Evolutionary conservation across 2,329 filamentous ascomycete species (phyloP).

Genomic region (Xylaria sp.): DNA sequence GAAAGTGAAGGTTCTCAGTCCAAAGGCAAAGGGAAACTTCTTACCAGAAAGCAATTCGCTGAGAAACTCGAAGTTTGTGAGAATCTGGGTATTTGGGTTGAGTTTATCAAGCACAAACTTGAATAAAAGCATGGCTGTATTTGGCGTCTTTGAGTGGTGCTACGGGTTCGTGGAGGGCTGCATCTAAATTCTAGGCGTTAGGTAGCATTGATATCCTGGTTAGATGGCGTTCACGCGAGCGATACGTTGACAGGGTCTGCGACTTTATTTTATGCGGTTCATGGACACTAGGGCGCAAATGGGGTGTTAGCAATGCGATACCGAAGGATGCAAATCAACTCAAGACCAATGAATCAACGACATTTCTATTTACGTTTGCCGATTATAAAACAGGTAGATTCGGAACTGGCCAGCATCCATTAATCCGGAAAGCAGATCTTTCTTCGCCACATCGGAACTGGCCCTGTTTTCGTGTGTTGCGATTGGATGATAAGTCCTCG

Average conservation of each 20-base stretch:
- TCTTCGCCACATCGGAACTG: not conserved
- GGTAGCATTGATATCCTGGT: conserved; percentile 20
- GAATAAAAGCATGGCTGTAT: conserved; percentile 36
- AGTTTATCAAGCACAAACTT: conserved; percentile 45
- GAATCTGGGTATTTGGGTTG: conserved; percentile 47
- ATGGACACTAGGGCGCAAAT: not conserved
- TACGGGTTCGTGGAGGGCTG: not conserved
- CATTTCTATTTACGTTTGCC: not conserved
- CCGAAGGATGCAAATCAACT: not conserved
- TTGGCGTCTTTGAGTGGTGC: not conserved
- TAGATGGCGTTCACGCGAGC: conserved; percentile 10
- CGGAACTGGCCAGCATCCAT: not conserved
- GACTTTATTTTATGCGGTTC: not conserved
- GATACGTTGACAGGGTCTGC: not conserved
- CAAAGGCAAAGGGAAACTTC: conserved; percentile 31
- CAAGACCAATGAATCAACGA: not conserved
- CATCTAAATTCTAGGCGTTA: conserved; percentile 18
- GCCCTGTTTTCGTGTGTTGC: not conserved
- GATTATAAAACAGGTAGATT: not conserved
- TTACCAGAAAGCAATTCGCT: conserved; percentile 38
- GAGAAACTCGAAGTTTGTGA: conserved; percentile 45
- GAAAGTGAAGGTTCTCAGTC: conserved; percentile 20
- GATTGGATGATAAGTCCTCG: not conserved
- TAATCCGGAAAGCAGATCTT: not conserved
- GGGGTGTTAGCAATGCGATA: not conserved